Percentiles rank a stretch among this genome's conserved stretches.
phyloP scores from a whole-genome alignment of 2,329 filamentous ascomycete species.

The Plenodomus biglobosus region DNA sequence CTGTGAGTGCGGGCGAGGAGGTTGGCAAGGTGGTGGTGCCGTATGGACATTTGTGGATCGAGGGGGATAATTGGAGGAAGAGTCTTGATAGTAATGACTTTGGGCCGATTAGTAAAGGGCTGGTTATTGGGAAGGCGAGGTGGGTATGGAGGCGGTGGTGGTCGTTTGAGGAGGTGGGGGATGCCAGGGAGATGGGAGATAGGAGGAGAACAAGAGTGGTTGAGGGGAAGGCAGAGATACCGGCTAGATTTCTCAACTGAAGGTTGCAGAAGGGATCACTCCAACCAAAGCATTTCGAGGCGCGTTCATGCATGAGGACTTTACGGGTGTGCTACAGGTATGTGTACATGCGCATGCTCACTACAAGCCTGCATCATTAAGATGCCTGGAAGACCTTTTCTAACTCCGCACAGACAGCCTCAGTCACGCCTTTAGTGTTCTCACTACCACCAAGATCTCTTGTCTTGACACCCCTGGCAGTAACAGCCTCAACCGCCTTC shows the following conservation, averaged over 20 bases:
- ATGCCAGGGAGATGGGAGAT: conserved; percentile 55
- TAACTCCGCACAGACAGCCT: conserved; percentile 58
- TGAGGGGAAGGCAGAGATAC: conserved; percentile 29
- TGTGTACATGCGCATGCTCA: background rate
- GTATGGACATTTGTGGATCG: conserved; percentile 87
- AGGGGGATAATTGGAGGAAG: conserved; percentile 77
- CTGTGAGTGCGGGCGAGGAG: conserved; percentile 15
- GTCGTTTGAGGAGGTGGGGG: conserved; percentile 54
- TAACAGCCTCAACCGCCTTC: conserved; percentile 63
- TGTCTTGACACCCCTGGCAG: conserved; percentile 57
- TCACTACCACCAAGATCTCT: conserved; percentile 61
- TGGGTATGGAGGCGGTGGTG: conserved; percentile 62
- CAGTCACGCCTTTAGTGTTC: conserved; percentile 60
- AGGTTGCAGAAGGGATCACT: background rate
- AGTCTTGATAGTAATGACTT: conserved; percentile 87
- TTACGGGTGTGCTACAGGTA: conserved; percentile 5
- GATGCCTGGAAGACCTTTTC: conserved; percentile 44
- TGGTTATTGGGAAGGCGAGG: conserved; percentile 75
- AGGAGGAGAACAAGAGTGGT: conserved; percentile 48
- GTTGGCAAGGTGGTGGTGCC: conserved; percentile 63
- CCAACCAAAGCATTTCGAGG: background rate
- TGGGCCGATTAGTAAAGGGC: conserved; percentile 74
- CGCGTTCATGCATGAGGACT: background rate
- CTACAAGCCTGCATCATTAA: conserved; percentile 4
- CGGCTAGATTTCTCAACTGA: conserved; percentile 28